A percentile compares a stretch with the other conserved stretches of the same genome.
Conservation (phyloP, 1,139 yeast genomes). For the Candida sp. region DNA sequence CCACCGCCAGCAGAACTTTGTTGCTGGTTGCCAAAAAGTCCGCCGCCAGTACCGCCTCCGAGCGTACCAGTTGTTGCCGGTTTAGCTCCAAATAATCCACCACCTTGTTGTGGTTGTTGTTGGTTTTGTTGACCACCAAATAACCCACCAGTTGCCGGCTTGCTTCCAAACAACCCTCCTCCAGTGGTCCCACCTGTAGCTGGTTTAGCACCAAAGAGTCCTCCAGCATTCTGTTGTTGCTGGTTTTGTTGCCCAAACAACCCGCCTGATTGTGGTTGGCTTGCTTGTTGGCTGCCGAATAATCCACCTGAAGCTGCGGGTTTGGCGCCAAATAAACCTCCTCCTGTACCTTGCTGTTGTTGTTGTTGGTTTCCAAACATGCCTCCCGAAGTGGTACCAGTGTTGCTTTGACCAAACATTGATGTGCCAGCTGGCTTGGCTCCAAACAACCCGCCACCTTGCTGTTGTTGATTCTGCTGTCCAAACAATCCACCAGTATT, state of each 20-base stretch:
- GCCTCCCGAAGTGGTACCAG: conserved; percentile 8
- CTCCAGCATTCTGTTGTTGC: conserved; percentile 17
- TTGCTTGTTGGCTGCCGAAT: conserved; percentile 20
- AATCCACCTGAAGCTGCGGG: conserved; percentile 16
- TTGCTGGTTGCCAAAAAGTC: conserved; percentile 23
- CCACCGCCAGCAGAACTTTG: conserved; percentile 20
- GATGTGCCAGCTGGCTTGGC: conserved; percentile 17
- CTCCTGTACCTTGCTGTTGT: conserved; percentile 11
- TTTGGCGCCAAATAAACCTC: conserved; percentile 39
- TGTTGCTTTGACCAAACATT: conserved; percentile 15
- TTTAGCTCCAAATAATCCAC: conserved; percentile 25
- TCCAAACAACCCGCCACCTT: conserved; percentile 27
- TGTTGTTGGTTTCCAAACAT: conserved; percentile 14
- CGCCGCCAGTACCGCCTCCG: conserved; percentile 18
- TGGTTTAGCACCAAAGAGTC: conserved; percentile 20
- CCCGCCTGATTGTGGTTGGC: conserved; percentile 22
- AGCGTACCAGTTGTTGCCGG: conserved; percentile 9
- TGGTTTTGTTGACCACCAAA: conserved; percentile 19
- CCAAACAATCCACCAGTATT: conserved; percentile 36
- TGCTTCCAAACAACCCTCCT: conserved; percentile 38
- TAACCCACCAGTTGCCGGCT: conserved; percentile 17
- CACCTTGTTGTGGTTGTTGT: conserved; percentile 17
- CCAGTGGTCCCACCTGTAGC: conserved; percentile 19
- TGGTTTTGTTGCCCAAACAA: conserved; percentile 31
- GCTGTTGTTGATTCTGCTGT: conserved; percentile 15